These are phyloP conservation scores for Rutstroemia sp. DNA, from an alignment of 2,329 filamentous ascomycete genomes.

Conservation along the genomic window DNA sequence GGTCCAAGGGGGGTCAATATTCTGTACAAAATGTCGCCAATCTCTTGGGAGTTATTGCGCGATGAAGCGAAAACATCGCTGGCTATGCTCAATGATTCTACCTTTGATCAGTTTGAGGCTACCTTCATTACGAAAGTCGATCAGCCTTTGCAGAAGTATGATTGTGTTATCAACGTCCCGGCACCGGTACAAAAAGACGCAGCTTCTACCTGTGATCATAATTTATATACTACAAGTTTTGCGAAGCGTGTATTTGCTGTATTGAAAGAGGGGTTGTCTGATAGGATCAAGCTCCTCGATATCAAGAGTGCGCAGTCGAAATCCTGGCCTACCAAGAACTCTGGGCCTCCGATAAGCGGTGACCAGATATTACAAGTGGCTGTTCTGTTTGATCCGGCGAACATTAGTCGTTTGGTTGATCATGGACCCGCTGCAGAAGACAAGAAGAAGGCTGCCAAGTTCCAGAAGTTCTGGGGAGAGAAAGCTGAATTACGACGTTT, in stretches of 20 bases:
- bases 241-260: slow-evolving; percentile 54
- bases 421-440: slow-evolving; percentile 82
- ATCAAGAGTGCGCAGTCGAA: slow-evolving; percentile 37
- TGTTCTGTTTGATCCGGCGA: slow-evolving; percentile 64
- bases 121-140: slow-evolving; percentile 67
- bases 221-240: slow-evolving; percentile 28
- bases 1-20: slow-evolving; percentile 68
- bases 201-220: slow-evolving; percentile 21
- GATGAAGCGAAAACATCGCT: slow-evolving; percentile 70
- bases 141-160: slow-evolving; percentile 47
- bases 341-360: slow-evolving; percentile 27
- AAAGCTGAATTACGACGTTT: slow-evolving; percentile 90
- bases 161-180: slow-evolving; percentile 35
- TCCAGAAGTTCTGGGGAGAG: slow-evolving; percentile 90
- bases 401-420: slow-evolving; percentile 71
- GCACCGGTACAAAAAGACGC: slow-evolving; percentile 2
- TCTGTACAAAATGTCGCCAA: slow-evolving; percentile 82
- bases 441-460: slow-evolving; percentile 71
- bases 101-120: slow-evolving; percentile 73
- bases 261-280: slow-evolving; percentile 64
- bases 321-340: slow-evolving; percentile 41
- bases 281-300: slow-evolving; percentile 64
- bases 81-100: slow-evolving; percentile 64
- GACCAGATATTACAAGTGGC: slow-evolving; percentile 49
- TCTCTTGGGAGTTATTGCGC: slow-evolving; percentile 69